Base-by-base conservation (phyloP, 1,284 basidiomycete species). In the Heterobasidion irregulare region DNA sequence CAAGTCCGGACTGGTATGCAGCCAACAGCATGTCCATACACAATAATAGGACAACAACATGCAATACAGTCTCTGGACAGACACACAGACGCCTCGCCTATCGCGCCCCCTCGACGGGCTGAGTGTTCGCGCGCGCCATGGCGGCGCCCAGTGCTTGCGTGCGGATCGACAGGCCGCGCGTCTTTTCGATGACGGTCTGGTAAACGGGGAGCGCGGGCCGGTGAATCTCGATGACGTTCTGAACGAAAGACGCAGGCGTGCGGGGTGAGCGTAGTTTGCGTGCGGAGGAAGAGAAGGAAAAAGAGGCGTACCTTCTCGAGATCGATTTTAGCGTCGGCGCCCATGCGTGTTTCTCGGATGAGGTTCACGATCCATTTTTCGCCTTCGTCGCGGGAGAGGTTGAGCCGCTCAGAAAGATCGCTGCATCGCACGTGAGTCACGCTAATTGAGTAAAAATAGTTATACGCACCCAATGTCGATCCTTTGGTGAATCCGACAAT, bases 311-410 rank as follows among this genome's bases (percentile, higher is more conserved):
- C 91, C 76, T 94, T 93, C 73, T 96, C 93, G 51, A 98, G 80
- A 71, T 98, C 95, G 62, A 98, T 98, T 77, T 97, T 98, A 56
- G 94, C 94, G 65, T 99, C 92, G 2, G 91, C 87, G 19, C 91
- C 94, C 83, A 97, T 93, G 35, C 93, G 84, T 32, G 95, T 97
- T 71, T 98, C 97, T 52, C 94, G 84, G 65, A 98, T 96, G 57
- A 98, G 86, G 76, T 97, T 98, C 64, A 98, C 96, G 62, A 99
- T 96, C 96, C 96, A 99, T 70, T 97, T 97, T 70, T 98, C 96
- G 56, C 96, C 97, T 66, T 98, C 96, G 63, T 94, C 94, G 54
- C 79, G 83, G 26, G 89, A 88, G 55, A 98, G 80, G 71, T 98
- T 98, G 41, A 99, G 79, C 12, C 95, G 86, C 66, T 92, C 87